Conservation (phyloP, 2,329 filamentous ascomycete genomes). For the Xylaria sp. region DNA sequence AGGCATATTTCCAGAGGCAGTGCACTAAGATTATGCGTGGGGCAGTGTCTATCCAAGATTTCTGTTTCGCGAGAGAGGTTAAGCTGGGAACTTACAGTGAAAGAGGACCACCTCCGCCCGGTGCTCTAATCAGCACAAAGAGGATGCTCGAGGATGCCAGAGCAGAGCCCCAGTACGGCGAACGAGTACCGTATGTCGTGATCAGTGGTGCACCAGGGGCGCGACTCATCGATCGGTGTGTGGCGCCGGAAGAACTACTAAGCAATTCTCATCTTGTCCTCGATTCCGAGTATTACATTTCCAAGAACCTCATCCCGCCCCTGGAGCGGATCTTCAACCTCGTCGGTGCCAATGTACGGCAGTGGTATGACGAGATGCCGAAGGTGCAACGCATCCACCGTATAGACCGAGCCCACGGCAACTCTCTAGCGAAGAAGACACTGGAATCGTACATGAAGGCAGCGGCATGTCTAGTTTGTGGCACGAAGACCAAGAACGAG, state of each 20-base stretch:
- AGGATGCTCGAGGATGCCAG: slow-evolving; percentile 88
- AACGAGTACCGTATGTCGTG: slow-evolving; percentile 94
- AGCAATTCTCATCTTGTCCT: slow-evolving; percentile 80
- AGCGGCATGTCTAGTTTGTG: slow-evolving; percentile 81
- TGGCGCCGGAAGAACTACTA: slow-evolving; percentile 85
- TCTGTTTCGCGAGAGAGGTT: slow-evolving; percentile 94
- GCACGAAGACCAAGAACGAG: slow-evolving; percentile 59
- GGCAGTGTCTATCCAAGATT: slow-evolving; percentile 89
- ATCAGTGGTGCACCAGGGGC: slow-evolving; percentile 88
- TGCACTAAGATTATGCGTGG: slow-evolving; percentile 93
- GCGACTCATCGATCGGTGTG: slow-evolving; percentile 86
- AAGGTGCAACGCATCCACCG: slow-evolving; percentile 81
- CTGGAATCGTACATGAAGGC: slow-evolving; percentile 94
- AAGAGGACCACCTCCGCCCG: slow-evolving; percentile 81
- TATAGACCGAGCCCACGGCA: slow-evolving; percentile 56
- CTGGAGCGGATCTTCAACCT: slow-evolving; percentile 97
- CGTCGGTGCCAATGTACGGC: slow-evolving; percentile 87
- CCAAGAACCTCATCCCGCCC: slow-evolving; percentile 93
- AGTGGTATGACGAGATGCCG: slow-evolving; percentile 98
- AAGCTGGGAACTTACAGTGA: slow-evolving; percentile 89
- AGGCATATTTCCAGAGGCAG: slow-evolving; percentile 87
- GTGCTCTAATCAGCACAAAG: slow-evolving; percentile 86
- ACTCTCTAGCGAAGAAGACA: slow-evolving; percentile 67
- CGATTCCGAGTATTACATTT: slow-evolving; percentile 96
- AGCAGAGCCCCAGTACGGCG: slow-evolving; percentile 91